Evolutionary conservation across 1,284 basidiomycete genomes (phyloP).

Genomic region (Peniophora sp.): DNA sequence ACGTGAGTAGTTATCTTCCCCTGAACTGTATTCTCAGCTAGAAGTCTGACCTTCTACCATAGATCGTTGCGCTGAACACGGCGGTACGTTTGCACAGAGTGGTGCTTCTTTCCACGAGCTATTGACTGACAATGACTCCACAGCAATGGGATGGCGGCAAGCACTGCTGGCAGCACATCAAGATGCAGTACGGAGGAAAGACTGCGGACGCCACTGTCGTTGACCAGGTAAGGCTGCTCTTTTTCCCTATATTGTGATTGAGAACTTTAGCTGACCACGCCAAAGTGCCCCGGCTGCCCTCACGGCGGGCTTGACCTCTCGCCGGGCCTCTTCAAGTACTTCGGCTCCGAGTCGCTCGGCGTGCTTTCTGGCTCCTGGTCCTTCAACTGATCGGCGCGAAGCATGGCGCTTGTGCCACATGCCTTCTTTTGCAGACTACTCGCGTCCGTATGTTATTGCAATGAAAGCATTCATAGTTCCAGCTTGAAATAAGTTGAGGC

Average conservation of each 20-base stretch:
- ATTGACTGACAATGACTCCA: neutral
- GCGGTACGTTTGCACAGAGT: slow-evolving; percentile 16
- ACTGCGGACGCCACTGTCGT: slow-evolving; percentile 32
- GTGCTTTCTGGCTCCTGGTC: slow-evolving; percentile 20
- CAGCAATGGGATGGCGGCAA: slow-evolving; percentile 24
- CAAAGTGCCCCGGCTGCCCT: slow-evolving; percentile 15
- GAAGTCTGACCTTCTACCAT: no score
- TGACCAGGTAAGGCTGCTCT: slow-evolving; percentile 27
- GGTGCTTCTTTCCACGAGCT: neutral
- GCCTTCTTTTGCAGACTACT: no score
- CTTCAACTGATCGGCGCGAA: slow-evolving; percentile 6
- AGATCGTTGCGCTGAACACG: slow-evolving; percentile 32
- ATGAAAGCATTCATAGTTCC: no score
- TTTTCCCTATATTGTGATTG: slow-evolving; percentile 2
- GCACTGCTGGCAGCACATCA: slow-evolving; percentile 40
- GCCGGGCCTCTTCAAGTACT: slow-evolving; percentile 22
- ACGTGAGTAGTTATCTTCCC: slow-evolving; percentile 17
- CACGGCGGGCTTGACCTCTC: slow-evolving; percentile 22
- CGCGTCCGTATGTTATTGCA: no score
- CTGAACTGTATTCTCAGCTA: neutral
- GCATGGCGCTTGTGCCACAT: no score
- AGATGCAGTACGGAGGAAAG: slow-evolving; percentile 39
- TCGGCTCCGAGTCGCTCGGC: slow-evolving; percentile 17
- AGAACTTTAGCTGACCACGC: slow-evolving; percentile 20
- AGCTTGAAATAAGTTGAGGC: no score